A percentile compares a stretch with the other conserved stretches of the same genome.
phyloP scores from a whole-genome alignment of 768 basidiomycete genomes.

The Tylopilus rubrobrunneus region DNA sequence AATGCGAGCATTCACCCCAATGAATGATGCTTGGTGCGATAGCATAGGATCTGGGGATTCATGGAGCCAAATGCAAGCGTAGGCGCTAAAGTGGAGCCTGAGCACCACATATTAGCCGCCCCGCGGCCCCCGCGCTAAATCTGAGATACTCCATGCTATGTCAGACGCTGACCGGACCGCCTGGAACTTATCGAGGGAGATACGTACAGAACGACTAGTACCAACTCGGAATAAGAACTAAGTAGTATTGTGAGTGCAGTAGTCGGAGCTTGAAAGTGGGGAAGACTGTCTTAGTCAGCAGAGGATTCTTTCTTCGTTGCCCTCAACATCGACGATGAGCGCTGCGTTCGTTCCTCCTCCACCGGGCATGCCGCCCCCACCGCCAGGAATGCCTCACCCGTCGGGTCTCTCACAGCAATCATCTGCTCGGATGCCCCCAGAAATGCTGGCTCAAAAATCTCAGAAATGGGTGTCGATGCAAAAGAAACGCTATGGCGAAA shows the following conservation, averaged over 20 bases:
- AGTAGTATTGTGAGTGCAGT: too few relatives aligned
- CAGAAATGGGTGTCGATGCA: constrained; percentile 97
- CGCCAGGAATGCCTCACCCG: constrained; percentile 41
- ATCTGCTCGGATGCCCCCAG: constrained; percentile 49
- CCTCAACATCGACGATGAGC: constrained; percentile 33
- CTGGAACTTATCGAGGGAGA: too few relatives aligned
- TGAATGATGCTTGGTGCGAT: too few relatives aligned
- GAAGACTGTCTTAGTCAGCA: constrained; percentile 22
- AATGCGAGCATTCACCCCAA: too few relatives aligned
- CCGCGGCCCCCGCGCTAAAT: too few relatives aligned
- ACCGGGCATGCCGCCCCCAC: constrained; percentile 40
- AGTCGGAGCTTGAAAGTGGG: constrained; percentile 23
- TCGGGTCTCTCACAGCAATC: constrained; percentile 31
- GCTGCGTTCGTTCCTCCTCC: constrained; percentile 34
- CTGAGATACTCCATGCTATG: neutral
- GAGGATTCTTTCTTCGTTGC: constrained; percentile 20
- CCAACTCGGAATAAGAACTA: too few relatives aligned
- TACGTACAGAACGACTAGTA: too few relatives aligned
- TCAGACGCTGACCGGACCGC: neutral
- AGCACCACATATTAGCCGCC: too few relatives aligned
- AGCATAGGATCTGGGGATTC: too few relatives aligned
- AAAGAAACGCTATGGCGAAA: constrained; percentile 87
- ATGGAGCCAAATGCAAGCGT: too few relatives aligned
- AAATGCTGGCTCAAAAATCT: constrained; percentile 84
- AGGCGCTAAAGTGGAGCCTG: too few relatives aligned